Evolutionary conservation across 768 basidiomycete genomes (phyloP), one percentile per base, ranked within the genome.

Genomic region (Trametes maxima): DNA sequence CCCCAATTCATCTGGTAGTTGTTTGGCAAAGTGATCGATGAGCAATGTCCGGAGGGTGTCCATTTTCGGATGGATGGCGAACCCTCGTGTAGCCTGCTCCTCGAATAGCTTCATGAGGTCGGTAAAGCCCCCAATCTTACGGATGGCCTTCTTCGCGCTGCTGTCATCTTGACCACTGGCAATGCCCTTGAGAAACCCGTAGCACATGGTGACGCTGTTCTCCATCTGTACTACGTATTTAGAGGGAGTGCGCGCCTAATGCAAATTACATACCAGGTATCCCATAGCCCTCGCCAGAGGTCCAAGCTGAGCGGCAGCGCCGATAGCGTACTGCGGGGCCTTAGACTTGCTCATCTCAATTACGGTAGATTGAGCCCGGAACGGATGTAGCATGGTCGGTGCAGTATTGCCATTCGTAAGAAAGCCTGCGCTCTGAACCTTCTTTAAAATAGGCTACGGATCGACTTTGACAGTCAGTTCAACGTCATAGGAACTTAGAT

Each of bases 21-120:
- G 76, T 58, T 83, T 76, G 3, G 81, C 83, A 69, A 98, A 97
- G 73, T 97, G 90, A 45, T 92, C 84, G 17, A 95, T 74, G 6
- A 94, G 77, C 28, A 98, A 77, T 3, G 79, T 77, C 59, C 86
- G 86, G 12, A 96, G 80, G 59, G 82, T 87, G 48, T 94, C 93
- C 86, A 98, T 89, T 78, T 99, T 99, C 3, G 96, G 96, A 74
- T 99, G 96, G 54, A 82, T 71, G 1, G 79, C 72, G 68, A 88
- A 86, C 4, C 86, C 87, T 10, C 74, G 76, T 54, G 68, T 72
- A 59, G 75, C 74, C 69, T 86, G 83, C n/a, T 68, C 69, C 54
- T 90, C 85, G 17, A 95, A 78, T 69, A 92, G 89, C 37, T 76
- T 72, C 65, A 94, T 79, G 25, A 94, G 74, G 28, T 80, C 81